Evolutionary conservation across 352 stramenopile genomes (phyloP), one percentile per base, ranked within the genome.

Genomic region (Phytopythium oedochilum): DNA sequence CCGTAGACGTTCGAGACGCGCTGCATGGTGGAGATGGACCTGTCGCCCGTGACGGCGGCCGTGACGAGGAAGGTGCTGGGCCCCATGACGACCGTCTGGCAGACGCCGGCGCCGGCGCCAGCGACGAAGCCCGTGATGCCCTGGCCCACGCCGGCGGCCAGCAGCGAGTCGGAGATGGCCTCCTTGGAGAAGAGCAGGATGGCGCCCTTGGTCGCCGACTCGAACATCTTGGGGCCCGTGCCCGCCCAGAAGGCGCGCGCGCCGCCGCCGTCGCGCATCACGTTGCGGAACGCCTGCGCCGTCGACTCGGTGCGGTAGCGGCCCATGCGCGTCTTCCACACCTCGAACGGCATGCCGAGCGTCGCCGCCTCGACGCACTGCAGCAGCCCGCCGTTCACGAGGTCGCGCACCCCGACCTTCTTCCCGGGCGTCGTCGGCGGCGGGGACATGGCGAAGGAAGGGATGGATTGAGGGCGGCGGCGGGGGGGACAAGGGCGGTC

Each of bases 291-390:
- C 43, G 88, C 81, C 64, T 95, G 70, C 31, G 76, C 17, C 34
- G 88, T 97, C 39, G 66, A 79, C 67, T 96, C 84, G 29, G 63
- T 68, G 57, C 88, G 82, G 72, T 89, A 97, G 48, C 87, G 83
- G 15, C 88, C 88, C 88, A 97, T 97, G 68, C 88, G 86, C 53
- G 88, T 97, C 69, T 97, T 97, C 88, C 88, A 97, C 38, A 97
- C 88, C 72, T 97, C 88, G 60, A 97, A 96, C 38, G 88, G 88
- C 86, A 97, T 95, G 59, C 88, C 88, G 28, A 97, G 73, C 53
- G 86, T 94, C 22, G 83, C 86, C 31, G 88, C 88, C 64, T 97
- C 88, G 10, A 95, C 62, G 69, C 88, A 97, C 53, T 97, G 86
- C 43, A 96, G 72, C 50, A 95, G 52, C 20, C 87, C 80, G 53